Conservation (phyloP, 768 basidiomycete species). For the Boletus rex-veris region DNA sequence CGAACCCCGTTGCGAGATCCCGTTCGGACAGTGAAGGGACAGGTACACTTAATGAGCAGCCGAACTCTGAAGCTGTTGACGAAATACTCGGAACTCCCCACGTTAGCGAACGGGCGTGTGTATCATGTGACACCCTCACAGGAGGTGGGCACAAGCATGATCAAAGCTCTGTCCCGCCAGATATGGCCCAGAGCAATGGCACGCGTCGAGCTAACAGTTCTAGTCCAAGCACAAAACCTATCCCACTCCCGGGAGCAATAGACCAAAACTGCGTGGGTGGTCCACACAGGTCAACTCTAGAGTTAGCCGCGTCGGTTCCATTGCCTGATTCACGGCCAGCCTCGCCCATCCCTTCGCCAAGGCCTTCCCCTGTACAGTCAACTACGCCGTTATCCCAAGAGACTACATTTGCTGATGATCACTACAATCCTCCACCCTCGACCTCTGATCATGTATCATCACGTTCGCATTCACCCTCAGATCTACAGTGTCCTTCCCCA, state of each 20-base stretch:
- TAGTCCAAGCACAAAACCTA: background rate
- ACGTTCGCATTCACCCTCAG: constrained; percentile 10
- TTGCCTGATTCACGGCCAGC: constrained; percentile 19
- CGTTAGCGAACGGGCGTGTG: background rate
- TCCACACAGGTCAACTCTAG: background rate
- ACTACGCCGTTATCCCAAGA: background rate
- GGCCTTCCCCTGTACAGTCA: background rate
- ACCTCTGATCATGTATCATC: background rate
- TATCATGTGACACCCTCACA: background rate
- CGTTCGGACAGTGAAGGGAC: background rate
- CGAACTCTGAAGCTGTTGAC: background rate
- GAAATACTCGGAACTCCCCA: background rate
- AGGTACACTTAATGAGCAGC: background rate
- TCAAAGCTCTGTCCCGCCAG: background rate
- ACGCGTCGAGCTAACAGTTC: background rate
- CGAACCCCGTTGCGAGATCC: background rate
- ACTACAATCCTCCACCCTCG: background rate
- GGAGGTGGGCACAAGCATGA: background rate
- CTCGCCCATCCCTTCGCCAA: constrained; percentile 4
- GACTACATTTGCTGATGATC: background rate
- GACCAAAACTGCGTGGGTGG: background rate
- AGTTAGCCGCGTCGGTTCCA: constrained; percentile 14
- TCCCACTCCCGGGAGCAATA: background rate
- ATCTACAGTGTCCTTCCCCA: background rate
- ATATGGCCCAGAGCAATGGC: background rate